These are phyloP conservation scores for Ascosphaera apis DNA, from an alignment of 2,329 filamentous ascomycete species.

Conservation along the genomic window DNA sequence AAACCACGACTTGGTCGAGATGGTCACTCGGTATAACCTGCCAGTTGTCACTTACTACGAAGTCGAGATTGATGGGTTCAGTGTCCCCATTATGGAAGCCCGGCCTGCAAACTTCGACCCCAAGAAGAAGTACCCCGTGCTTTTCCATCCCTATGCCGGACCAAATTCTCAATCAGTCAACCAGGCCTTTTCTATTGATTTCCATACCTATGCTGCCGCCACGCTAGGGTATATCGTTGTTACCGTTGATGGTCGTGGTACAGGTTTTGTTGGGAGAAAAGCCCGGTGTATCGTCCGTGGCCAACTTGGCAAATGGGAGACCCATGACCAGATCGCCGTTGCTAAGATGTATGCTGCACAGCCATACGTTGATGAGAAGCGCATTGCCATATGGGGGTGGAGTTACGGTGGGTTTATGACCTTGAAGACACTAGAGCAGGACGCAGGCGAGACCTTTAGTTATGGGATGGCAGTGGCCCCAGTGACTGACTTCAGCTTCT, in stretches of 20 bases:
- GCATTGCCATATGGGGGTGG: conserved; percentile 95
- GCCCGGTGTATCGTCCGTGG: conserved; percentile 62
- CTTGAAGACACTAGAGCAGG: conserved; percentile 78
- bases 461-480: conserved; percentile 98
- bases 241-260: conserved; percentile 82
- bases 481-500: conserved; percentile 95
- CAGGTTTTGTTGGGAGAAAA: conserved; percentile 69
- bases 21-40: conserved; percentile 54
- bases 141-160: conserved; percentile 46
- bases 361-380: conserved; percentile 56
- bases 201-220: conserved; percentile 71
- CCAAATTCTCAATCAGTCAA: conserved; percentile 77
- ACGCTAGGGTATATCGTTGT: conserved; percentile 79
- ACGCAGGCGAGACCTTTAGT: conserved; percentile 71
- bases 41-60: conserved; percentile 66
- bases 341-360: conserved; percentile 65
- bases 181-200: conserved; percentile 64
- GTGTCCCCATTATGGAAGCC: conserved; percentile 42
- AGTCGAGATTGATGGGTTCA: conserved; percentile 59
- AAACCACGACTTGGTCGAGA: conserved; percentile 45
- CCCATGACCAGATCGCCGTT: conserved; percentile 73
- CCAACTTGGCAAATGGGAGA: conserved; percentile 65
- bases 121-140: conserved; percentile 38
- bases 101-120: conserved; percentile 42
- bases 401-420: conserved; percentile 91